Conservation (phyloP, 2,329 filamentous ascomycete genomes). For the Dothistroma septosporum region DNA sequence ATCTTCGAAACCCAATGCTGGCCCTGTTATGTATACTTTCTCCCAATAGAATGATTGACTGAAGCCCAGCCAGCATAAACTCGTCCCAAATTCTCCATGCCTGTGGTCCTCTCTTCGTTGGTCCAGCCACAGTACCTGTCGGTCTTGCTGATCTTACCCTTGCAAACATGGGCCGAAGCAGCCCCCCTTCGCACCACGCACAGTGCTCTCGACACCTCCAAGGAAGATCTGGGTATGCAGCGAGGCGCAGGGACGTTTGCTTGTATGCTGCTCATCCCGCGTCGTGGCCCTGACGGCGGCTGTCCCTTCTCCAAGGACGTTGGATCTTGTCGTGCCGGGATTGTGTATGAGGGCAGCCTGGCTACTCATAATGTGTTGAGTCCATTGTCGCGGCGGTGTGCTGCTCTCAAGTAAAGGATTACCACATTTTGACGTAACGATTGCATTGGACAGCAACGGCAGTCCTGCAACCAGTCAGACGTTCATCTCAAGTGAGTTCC, state of each 20-base stretch:
- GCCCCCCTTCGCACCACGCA: constrained; percentile 57
- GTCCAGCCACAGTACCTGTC: constrained; percentile 24
- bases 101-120: constrained; percentile 50
- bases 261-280: too few species aligned
- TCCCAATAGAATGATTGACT: constrained; percentile 74
- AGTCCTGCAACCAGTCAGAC: neutral
- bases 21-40: constrained; percentile 58
- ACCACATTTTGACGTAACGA: neutral
- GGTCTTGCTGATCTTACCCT: constrained; percentile 42
- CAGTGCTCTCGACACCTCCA: constrained; percentile 58
- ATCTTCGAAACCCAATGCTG: constrained; percentile 61
- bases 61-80: constrained; percentile 78
- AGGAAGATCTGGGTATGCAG: constrained; percentile 66
- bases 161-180: constrained; percentile 49
- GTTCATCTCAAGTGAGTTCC: neutral
- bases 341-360: neutral
- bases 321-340: too few species aligned
- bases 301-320: too few species aligned
- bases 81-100: constrained; percentile 60
- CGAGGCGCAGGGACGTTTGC: constrained; percentile 35
- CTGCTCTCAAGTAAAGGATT: neutral
- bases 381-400: neutral
- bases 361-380: neutral
- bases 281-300: too few species aligned
- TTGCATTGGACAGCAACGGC: neutral